Evolutionary conservation across 768 basidiomycete species (phyloP), one percentile per base, ranked within the genome.

Genomic region (Hemileccinum impolitum): DNA sequence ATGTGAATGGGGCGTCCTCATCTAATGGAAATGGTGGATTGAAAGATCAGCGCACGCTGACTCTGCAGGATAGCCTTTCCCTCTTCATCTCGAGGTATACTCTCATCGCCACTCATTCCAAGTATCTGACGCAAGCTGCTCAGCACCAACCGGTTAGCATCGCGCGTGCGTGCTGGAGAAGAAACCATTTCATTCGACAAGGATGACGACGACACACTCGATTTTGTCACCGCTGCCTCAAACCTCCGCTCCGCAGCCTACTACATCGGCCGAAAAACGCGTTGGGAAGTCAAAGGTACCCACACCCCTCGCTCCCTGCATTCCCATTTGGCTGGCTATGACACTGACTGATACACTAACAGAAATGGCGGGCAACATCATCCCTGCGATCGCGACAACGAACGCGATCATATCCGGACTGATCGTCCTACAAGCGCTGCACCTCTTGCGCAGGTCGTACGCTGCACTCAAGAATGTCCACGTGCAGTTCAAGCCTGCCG

Each of bases 351-450:
- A 14, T 15, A 3, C 15, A 15, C 15, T 2, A 19, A 18, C 66
- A 95, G 94, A 97, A 70, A 98, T 97, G 91, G 96, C 96, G 0
- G 96, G 96, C 10, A 99, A 99, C 69, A 98, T 99, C 60, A 99
- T 98, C 55, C 96, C 96, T 6, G 96, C 96, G 1, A 98, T 99
- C 59, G 96, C 96, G 5, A 99, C 96, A 4, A 99, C 96, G 19
- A 99, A 99, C 65, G 96, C 96, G 10, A 90, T 99, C 67, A 84
- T 98, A 56, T 88, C 96, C 0, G 96, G 95, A 0, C 74, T 95
- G 34, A 93, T 98, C 62, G 94, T 98, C 19, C 77, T 97, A 39
- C 94, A 97, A 66, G 89, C 94, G 0, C 71, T 97, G 18, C 87
- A 93, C 49, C 75, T 96, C 37, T 75, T 98, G 31, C 84, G 82